These are phyloP conservation scores for Gossypium gossypioides DNA, from an alignment of 441 rosid species.

Conservation along the genomic window DNA sequence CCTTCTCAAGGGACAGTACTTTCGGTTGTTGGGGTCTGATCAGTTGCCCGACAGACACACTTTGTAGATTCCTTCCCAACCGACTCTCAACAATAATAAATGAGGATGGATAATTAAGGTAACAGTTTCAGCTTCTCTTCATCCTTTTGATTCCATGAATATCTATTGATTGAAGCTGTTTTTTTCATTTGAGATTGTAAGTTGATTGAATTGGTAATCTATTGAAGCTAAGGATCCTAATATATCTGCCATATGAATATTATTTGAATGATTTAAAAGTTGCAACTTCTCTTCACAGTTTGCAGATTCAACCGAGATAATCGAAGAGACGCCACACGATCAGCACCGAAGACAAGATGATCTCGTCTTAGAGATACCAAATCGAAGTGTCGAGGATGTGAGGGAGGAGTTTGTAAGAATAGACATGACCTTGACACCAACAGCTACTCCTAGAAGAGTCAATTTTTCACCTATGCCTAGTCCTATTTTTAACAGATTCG, in stretches of 20 bases:
- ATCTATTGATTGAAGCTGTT: not conserved
- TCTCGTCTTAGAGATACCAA: constrained; percentile 40
- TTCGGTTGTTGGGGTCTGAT: too few relatives aligned
- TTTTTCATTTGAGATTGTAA: not conserved
- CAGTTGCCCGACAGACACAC: too few relatives aligned
- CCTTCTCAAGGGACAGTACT: too few relatives aligned
- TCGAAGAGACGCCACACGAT: constrained; percentile 35
- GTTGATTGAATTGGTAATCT: not conserved
- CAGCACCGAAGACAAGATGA: constrained; percentile 26
- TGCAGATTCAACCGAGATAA: constrained; percentile 49
- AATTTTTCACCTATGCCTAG: constrained; percentile 74
- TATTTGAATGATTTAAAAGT: constrained; percentile 6
- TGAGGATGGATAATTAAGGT: not conserved
- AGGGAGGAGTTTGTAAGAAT: constrained; percentile 35
- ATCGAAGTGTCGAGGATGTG: constrained; percentile 30
- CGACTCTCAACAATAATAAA: too few relatives aligned
- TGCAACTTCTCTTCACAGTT: constrained; percentile 20
- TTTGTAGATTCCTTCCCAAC: too few relatives aligned
- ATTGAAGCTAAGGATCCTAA: constrained; percentile 10
- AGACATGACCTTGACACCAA: constrained; percentile 49
- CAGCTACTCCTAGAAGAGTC: constrained; percentile 55
- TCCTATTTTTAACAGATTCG: constrained; percentile 33
- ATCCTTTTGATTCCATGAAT: not conserved
- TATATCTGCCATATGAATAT: constrained; percentile 1
- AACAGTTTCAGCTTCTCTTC: not conserved